phyloP scores from a whole-genome alignment of 2,329 filamentous ascomycete species.

The Acephala macrosclerotiorum region DNA sequence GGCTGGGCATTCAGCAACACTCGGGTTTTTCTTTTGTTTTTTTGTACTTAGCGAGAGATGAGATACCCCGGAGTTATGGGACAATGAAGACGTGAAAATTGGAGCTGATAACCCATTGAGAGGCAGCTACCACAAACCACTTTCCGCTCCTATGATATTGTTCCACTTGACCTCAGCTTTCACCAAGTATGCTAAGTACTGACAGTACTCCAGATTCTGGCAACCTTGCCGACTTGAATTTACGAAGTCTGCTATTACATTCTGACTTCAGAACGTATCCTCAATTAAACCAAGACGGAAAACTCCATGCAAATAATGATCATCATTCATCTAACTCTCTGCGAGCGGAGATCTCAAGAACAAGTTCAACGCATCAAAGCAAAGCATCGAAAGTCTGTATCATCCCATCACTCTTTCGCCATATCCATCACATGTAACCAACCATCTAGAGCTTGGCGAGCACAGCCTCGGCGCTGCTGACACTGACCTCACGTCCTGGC shows the following conservation, averaged over 20 bases:
- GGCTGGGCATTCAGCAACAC: too few species aligned
- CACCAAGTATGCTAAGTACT: not conserved
- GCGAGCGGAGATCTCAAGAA: not conserved
- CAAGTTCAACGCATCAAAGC: not conserved
- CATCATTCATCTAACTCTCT: not conserved
- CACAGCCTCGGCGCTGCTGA: constrained; percentile 43
- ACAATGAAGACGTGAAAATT: too few species aligned
- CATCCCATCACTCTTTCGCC: not conserved
- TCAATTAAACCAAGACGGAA: too few species aligned
- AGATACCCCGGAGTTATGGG: too few species aligned
- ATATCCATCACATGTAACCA: not conserved
- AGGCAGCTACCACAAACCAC: too few species aligned
- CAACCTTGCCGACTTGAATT: too few species aligned
- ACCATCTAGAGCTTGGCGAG: constrained; percentile 40
- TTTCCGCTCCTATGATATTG: not conserved
- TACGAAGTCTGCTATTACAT: too few species aligned
- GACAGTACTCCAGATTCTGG: too few species aligned
- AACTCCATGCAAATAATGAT: not conserved
- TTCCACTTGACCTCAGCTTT: not conserved
- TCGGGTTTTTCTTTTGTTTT: too few species aligned
- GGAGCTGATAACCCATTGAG: too few species aligned
- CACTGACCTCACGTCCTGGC: constrained; percentile 43
- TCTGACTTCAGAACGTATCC: too few species aligned
- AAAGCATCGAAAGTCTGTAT: not conserved
- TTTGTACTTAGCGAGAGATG: too few species aligned